Percentiles rank a stretch among this genome's conserved stretches.
phyloP scores from a whole-genome alignment of 768 basidiomycete species.

The Trametes sanguinea region DNA sequence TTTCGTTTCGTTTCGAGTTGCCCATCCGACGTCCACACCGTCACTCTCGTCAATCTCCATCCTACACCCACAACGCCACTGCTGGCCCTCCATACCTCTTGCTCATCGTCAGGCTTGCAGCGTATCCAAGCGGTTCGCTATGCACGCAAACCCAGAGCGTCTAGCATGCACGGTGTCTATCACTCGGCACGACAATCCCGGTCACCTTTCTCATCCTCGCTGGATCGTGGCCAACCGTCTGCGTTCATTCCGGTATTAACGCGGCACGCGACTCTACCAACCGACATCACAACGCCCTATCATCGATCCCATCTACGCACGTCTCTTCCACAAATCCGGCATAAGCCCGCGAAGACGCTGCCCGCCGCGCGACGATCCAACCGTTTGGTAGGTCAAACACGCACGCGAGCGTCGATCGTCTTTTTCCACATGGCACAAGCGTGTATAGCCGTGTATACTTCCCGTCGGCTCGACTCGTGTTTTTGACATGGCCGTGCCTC shows the following conservation, averaged over 20 bases:
- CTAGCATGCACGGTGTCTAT: background rate
- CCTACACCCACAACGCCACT: background rate
- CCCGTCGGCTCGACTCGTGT: background rate
- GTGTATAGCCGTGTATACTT: background rate
- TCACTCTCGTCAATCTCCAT: no score
- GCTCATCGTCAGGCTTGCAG: no score
- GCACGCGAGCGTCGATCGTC: background rate
- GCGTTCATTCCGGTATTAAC: background rate
- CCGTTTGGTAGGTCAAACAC: background rate
- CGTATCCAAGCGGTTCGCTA: no score
- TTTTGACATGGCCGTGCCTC: no score
- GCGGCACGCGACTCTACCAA: background rate
- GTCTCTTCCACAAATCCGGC: background rate
- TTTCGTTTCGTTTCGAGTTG: background rate
- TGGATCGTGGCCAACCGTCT: background rate
- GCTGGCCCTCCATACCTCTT: background rate
- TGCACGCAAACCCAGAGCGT: no score
- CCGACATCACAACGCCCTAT: background rate
- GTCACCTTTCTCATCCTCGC: background rate
- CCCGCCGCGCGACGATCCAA: background rate
- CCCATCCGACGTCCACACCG: no score
- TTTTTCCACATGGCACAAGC: background rate
- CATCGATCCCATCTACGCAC: background rate
- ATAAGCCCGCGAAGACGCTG: background rate
- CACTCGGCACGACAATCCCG: background rate